phyloP scores from a whole-genome alignment of 164 flowering plant genomes.

The Liquidambar formosana region DNA sequence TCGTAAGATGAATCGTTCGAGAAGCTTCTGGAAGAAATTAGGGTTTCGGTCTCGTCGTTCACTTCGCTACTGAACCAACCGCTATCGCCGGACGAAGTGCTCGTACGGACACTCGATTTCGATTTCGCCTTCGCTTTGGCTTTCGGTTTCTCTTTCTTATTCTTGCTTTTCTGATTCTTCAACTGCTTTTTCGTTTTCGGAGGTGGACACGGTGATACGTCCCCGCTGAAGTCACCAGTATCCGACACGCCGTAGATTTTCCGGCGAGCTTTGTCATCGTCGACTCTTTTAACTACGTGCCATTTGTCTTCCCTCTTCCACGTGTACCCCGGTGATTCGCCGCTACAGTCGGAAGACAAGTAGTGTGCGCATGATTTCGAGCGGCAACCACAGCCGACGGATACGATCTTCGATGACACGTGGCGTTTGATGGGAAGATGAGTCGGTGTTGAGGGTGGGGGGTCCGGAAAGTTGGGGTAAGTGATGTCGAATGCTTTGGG shows the following conservation, averaged over 20 bases:
- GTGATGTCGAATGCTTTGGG: constrained; percentile 18
- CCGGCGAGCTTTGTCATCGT: background rate
- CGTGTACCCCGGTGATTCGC: constrained; percentile 10
- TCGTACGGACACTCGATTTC: constrained; percentile 8
- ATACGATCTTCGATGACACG: constrained; percentile 13
- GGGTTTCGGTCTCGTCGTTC: constrained; percentile 14
- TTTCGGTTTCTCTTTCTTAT: too few relatives aligned
- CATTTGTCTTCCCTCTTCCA: constrained; percentile 10
- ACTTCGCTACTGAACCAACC: constrained; percentile 20
- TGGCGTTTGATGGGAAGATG: constrained; percentile 17
- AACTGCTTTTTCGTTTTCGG: background rate
- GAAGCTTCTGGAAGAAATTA: constrained; percentile 16
- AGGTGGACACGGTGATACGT: background rate
- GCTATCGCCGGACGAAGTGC: constrained; percentile 10
- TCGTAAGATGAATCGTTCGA: constrained; percentile 16
- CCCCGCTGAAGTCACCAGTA: background rate
- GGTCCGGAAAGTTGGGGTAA: constrained; percentile 14
- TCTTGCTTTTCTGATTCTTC: constrained; percentile 3
- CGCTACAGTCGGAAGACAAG: background rate
- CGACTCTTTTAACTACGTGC: background rate
- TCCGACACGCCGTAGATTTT: background rate
- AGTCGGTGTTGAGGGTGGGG: constrained; percentile 22
- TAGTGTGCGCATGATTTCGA: constrained; percentile 1
- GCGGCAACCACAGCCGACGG: constrained; percentile 23
- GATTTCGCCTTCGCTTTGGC: background rate